phyloP scores from a whole-genome alignment of 73 alveolate genomes.

The Paraurostyla sp. region DNA sequence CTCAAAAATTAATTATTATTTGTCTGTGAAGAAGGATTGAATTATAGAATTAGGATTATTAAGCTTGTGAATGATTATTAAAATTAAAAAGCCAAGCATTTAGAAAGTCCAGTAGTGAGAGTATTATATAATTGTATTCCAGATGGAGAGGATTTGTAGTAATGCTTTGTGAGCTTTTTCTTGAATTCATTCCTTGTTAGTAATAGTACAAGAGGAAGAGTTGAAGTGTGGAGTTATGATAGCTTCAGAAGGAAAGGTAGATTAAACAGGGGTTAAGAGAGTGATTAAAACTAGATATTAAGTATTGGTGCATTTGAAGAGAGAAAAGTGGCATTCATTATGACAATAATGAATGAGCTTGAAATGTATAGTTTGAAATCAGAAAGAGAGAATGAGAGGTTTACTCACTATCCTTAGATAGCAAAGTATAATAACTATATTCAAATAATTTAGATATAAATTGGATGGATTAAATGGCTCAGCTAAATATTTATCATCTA shows the following conservation, averaged over 20 bases:
- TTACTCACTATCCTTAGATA: not conserved
- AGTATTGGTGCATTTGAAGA: conserved; percentile 37
- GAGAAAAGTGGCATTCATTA: not conserved
- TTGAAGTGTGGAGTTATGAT: conserved; percentile 31
- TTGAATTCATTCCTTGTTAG: not conserved
- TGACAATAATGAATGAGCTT: not conserved
- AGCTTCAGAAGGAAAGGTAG: conserved; percentile 1
- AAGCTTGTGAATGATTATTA: not conserved
- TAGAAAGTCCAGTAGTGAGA: not conserved
- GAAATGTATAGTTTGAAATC: not conserved
- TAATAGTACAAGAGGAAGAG: not conserved
- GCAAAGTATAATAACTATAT: not conserved
- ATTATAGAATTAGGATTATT: conserved; percentile 7
- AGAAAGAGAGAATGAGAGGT: not conserved
- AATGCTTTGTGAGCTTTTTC: not conserved
- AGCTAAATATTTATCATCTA: not conserved
- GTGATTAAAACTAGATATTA: not conserved
- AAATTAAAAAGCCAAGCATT: not conserved
- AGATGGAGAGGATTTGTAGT: not conserved
- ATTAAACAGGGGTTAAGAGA: not conserved
- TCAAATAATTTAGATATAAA: not conserved
- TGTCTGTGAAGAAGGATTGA: conserved; percentile 5
- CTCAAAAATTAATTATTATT: not conserved
- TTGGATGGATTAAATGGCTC: no score
- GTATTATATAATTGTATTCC: conserved; percentile 5